Base-by-base conservation (phyloP, 352 stramenopile species). In the Phytophthora hybrid region DNA sequence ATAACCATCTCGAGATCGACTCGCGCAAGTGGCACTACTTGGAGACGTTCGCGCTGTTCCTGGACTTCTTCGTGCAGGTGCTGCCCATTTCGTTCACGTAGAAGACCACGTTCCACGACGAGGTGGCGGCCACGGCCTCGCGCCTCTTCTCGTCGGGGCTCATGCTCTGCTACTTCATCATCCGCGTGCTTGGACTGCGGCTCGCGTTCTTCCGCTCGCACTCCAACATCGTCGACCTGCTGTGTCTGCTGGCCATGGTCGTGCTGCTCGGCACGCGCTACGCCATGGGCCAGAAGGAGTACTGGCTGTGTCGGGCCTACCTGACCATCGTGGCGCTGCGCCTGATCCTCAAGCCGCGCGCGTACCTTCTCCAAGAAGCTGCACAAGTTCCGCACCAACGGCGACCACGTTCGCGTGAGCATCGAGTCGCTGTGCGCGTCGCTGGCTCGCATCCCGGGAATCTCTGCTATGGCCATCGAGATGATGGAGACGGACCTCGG, bases 401-500 rank as follows among this genome's bases (percentile, higher is more conserved):
- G 86, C 39, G 90, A 97, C 79, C 85, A 93, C 67, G 93, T 97
- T 62, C 88, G 87, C 60, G 87, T 97, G 47, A 94, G 86, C 32
- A 97, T 97, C 69, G 87, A 93, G 72, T 96, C 88, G 55, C 74
- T 97, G 13, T 82, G 89, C 9, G 82, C 86, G 13, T 95, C 90
- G 39, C 73, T 97, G 1, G 83, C 87, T 9, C 88, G 90, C 18
- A 96, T 97, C 62, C 90, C 90, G 0, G 87, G 86, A 34, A 94
- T 97, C 66, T 84, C 88, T 39, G 90, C 87, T 63, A 78, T 94
- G 19, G 72, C 90, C 13, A 93, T 97, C 39, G 90, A 97, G 78
- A 93, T 94, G 86, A 95, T 97, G 88, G 90, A 97, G 79, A 96
- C 87, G 7, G 90, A 97, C 54, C 74, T 97, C 34, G 76, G 94